phyloP scores from a whole-genome alignment of 2,329 filamentous ascomycete genomes.

The Cordyceps fumosorosea region DNA sequence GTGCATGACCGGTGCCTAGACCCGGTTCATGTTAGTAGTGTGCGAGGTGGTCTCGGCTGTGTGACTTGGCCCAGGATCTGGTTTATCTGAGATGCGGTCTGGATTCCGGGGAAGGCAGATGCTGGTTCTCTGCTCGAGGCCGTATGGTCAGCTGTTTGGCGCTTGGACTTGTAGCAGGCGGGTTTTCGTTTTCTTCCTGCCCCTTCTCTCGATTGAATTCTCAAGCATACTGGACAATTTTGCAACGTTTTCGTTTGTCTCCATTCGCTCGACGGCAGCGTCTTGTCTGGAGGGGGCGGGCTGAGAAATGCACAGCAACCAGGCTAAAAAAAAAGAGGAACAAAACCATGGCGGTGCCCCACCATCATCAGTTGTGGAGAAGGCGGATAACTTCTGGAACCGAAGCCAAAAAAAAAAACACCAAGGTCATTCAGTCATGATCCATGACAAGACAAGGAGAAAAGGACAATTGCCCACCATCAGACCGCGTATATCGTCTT shows the following conservation, averaged over 20 bases:
- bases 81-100: conserved; percentile 9
- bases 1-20: conserved; percentile 1
- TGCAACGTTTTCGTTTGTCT: neutral
- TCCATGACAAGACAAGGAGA: neutral
- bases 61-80: conserved; percentile 7
- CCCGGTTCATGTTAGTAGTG: neutral
- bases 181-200: too few species aligned
- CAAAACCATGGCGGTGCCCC: neutral
- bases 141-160: neutral
- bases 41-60: neutral
- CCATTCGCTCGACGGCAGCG: neutral
- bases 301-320: neutral
- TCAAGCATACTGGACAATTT: neutral
- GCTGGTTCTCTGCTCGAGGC: neutral
- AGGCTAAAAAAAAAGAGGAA: neutral
- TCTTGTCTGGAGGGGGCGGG: neutral
- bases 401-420: conserved; percentile 4
- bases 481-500: neutral
- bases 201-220: neutral
- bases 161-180: neutral
- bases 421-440: conserved; percentile 7
- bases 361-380: conserved; percentile 13
- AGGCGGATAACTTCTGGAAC: neutral
- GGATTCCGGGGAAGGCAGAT: neutral
- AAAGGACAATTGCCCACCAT: conserved; percentile 5